Evolutionary conservation across 345 rosid genomes (phyloP), one percentile per base, ranked within the genome.

Genomic region (Melaleuca alternifolia): DNA sequence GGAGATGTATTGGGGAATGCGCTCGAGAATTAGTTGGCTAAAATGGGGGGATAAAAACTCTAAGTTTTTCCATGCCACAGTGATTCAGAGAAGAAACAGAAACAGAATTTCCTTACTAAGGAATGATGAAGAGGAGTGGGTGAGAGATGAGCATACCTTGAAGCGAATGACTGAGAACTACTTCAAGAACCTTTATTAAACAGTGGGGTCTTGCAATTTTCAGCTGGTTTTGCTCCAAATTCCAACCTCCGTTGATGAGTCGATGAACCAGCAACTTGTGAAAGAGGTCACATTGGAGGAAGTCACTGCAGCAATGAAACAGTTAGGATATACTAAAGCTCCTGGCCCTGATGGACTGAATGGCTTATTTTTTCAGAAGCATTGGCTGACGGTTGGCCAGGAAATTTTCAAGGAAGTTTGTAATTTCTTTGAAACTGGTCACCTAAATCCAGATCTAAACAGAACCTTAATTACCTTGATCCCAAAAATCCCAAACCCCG

Each of bases 361-460:
- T 54, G 59, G 0, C 11, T 21, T 0, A 0, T 54, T 54, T 26
- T 54, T 10, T 26, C 59, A 54, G 24, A 5, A 54, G 21, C 59
- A 54, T 0, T 23, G 6, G 0, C 59, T 21, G 4, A 0, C 23
- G 8, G 8, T 23, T 21, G 9, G 24, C 10, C 0, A 0, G 12
- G n/a, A 54, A 21, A 54, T 54, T 54, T 21, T 54, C 1, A 0
- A 9, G 61, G 0, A 23, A 0, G 61, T 54, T n/a, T n/a, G n/a
- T n/a, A n/a, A n/a, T n/a, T n/a, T n/a, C n/a, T n/a, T n/a, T n/a
- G n/a, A n/a, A n/a, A n/a, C n/a, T n/a, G n/a, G n/a, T n/a, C n/a
- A n/a, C n/a, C n/a, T n/a, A n/a, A n/a, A n/a, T n/a, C n/a, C n/a
- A n/a, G n/a, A n/a, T n/a, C n/a, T n/a, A n/a, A n/a, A n/a, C n/a